These are phyloP conservation scores for Blastobotrys chiropterorum DNA, from an alignment of 805 yeast genomes.

Conservation along the genomic window DNA sequence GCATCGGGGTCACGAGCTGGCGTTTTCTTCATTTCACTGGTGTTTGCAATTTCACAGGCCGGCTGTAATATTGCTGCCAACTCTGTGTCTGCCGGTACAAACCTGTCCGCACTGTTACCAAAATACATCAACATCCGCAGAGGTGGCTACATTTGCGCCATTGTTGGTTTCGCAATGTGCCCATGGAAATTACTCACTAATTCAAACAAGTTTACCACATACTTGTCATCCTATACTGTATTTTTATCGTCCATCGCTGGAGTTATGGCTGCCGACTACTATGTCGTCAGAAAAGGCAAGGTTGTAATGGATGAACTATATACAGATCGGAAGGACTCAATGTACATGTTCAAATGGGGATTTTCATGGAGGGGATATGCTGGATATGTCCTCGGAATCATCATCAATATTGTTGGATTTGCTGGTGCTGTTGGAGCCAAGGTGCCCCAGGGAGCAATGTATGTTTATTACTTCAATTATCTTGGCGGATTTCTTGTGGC, in stretches of 20 bases:
- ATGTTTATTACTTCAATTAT: slow-evolving; percentile 67
- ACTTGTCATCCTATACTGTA: slow-evolving; percentile 73
- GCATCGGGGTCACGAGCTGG: slow-evolving; percentile 61
- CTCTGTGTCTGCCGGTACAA: slow-evolving; percentile 47
- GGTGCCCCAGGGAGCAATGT: slow-evolving; percentile 74
- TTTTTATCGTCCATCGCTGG: slow-evolving; percentile 83
- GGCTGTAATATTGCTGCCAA: slow-evolving; percentile 67
- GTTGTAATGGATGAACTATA: slow-evolving; percentile 61
- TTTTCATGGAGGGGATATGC: slow-evolving; percentile 78
- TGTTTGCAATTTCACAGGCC: slow-evolving; percentile 68
- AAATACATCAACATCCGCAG: slow-evolving; percentile 55
- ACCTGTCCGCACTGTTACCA: slow-evolving; percentile 44
- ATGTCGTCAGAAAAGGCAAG: slow-evolving; percentile 66
- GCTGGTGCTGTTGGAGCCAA: slow-evolving; percentile 71
- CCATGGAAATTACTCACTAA: slow-evolving; percentile 78
- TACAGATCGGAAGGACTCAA: slow-evolving; percentile 37
- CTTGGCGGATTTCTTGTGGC: slow-evolving; percentile 68
- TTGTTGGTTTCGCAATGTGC: slow-evolving; percentile 61
- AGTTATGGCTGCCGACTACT: slow-evolving; percentile 55
- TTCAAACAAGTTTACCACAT: slow-evolving; percentile 70
- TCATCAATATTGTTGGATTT: slow-evolving; percentile 82
- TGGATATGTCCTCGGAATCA: slow-evolving; percentile 74
- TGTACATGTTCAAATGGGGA: slow-evolving; percentile 64
- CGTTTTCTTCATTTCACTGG: slow-evolving; percentile 65
- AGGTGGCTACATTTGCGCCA: slow-evolving; percentile 74